Percentiles rank a stretch among this genome's conserved stretches.
Evolutionary conservation across 345 rosid species (phyloP).

Genomic region (Pistacia integerrima): DNA sequence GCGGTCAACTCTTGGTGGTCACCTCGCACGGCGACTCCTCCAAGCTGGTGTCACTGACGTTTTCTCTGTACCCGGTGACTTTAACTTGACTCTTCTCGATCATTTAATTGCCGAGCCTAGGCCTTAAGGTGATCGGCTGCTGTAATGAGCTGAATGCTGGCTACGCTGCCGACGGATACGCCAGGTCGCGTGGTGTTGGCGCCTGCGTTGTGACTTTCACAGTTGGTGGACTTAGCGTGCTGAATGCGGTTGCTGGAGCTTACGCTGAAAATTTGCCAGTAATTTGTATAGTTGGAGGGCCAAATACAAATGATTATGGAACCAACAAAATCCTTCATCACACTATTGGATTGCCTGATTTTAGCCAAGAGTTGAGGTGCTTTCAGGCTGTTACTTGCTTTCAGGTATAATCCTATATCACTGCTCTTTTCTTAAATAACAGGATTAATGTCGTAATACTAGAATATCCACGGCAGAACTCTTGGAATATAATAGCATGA

Average conservation of each 20-base stretch:
- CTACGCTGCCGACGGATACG: slow-evolving; percentile 78
- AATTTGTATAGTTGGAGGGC: slow-evolving; percentile 79
- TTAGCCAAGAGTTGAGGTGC: slow-evolving; percentile 66
- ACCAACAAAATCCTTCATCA: slow-evolving; percentile 67
- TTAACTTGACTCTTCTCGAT: slow-evolving; percentile 70
- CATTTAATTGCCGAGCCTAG: slow-evolving; percentile 62
- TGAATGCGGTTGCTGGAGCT: slow-evolving; percentile 78
- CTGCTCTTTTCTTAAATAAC: too few species aligned
- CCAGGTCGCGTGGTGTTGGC: slow-evolving; percentile 63
- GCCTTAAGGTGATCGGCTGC: slow-evolving; percentile 62
- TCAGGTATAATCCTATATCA: too few species aligned
- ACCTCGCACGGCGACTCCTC: slow-evolving; percentile 46
- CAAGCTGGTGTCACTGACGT: slow-evolving; percentile 47
- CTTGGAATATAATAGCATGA: too few species aligned
- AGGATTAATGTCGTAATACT: too few species aligned
- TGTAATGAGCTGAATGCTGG: slow-evolving; percentile 86
- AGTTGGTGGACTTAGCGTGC: slow-evolving; percentile 71
- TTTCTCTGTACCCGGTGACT: slow-evolving; percentile 73
- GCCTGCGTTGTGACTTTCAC: slow-evolving; percentile 72
- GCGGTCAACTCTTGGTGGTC: neutral
- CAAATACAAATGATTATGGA: slow-evolving; percentile 77
- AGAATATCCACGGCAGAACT: too few species aligned
- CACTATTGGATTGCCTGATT: slow-evolving; percentile 66
- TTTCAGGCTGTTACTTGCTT: slow-evolving; percentile 38
- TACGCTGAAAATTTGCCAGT: slow-evolving; percentile 74